Base-by-base conservation (phyloP, 225 moss, liverwort and hornwort genomes). In the Straminergon stramineum region DNA sequence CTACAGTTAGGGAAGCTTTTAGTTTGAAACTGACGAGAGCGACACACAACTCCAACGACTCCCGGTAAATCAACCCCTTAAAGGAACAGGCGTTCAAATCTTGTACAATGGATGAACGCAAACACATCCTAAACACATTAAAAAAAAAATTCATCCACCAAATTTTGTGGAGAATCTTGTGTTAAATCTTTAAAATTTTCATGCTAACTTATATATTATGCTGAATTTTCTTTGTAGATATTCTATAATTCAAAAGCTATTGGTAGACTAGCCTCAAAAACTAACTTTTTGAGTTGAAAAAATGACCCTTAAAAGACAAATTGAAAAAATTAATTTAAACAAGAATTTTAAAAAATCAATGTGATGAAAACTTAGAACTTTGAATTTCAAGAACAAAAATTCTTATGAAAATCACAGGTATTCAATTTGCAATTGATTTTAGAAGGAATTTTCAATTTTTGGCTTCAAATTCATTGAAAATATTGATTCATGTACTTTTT, bases 401-500 rank as follows among this genome's bases (percentile, higher is more conserved):
- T 14, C 2, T 8, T 9, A 10, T 31, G 6, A 43, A 75, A 75
- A 30, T 75, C 11, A 30, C 11, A 48, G 51, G 19, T 31, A 30
- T 4, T 48, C 18, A 75, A 31, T 31, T 0, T 48, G 3, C 10
- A 48, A 48, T 0, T 10, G 0, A 31, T 31, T 75, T 2, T 48
- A 51, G 7, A 75, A 48, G 2, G 31, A 31, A 7, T 31, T 75
- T 31, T 12, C 5, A 19, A 31, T 75, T 75, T 17, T 31, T 11
- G 6, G 18, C 26, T 51, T 31, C 7, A 31, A 75, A 19, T 75
- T 75, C 2, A 31, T 51, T 19, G 6, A 45, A 51, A 28, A 51
- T 18, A 51, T 31, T 51, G 17, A 0, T 31, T 51, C 4, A 1
- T 12, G 0, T 3, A 51, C 0, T 51, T 31, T 75, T 31, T 6